These are phyloP conservation scores for Cornus controversa DNA, from an alignment of 148 eudicot genomes.

Conservation along the genomic window DNA sequence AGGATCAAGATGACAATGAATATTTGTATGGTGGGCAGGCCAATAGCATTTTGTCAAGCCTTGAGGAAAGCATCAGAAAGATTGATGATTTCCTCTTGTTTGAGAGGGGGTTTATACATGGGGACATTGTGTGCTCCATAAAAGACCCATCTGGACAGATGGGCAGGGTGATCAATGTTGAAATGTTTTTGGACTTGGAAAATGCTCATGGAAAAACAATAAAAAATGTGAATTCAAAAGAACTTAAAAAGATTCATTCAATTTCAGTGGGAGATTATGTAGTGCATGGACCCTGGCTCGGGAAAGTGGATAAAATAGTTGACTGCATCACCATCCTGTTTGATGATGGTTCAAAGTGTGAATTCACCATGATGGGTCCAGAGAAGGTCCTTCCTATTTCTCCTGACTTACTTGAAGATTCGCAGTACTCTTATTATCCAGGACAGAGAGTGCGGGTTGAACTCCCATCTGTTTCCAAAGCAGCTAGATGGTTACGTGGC, in stretches of 20 bases:
- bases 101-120: constrained; percentile 68
- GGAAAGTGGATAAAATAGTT: constrained; percentile 67
- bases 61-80: constrained; percentile 79
- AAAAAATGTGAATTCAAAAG: constrained; percentile 49
- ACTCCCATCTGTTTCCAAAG: constrained; percentile 37
- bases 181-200: constrained; percentile 71
- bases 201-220: constrained; percentile 52
- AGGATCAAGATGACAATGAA: constrained; percentile 75
- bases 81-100: constrained; percentile 90
- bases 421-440: constrained; percentile 74
- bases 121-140: constrained; percentile 62
- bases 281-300: constrained; percentile 78
- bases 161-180: constrained; percentile 63
- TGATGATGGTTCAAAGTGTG: constrained; percentile 78
- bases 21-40: constrained; percentile 78
- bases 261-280: constrained; percentile 70
- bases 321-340: constrained; percentile 60
- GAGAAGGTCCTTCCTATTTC: constrained; percentile 55
- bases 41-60: constrained; percentile 67
- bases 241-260: constrained; percentile 53
- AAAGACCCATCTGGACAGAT: constrained; percentile 70
- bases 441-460: constrained; percentile 75
- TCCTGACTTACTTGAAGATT: constrained; percentile 72
- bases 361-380: constrained; percentile 50
- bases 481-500: constrained; percentile 77